phyloP scores from a whole-genome alignment of 495 filamentous ascomycete species.

The Copromyces sp. region DNA sequence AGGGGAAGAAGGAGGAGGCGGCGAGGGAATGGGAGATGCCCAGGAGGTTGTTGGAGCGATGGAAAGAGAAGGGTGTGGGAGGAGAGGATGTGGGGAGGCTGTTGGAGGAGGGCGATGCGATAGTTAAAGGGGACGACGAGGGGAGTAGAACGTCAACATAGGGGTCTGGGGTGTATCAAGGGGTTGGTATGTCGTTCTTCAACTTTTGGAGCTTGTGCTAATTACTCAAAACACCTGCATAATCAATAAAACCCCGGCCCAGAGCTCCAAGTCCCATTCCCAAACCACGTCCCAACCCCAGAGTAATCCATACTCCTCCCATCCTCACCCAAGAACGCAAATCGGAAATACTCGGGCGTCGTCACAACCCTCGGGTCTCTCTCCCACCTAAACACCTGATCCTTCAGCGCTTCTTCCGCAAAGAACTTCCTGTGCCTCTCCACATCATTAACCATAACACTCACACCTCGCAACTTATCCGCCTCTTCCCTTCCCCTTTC shows the following conservation, averaged over 20 bases:
- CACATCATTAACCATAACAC: slow-evolving; percentile 21
- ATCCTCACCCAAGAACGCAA: slow-evolving; percentile 8
- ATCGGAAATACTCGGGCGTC: slow-evolving; percentile 17
- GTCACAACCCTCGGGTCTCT: slow-evolving; percentile 2
- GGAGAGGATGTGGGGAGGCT: slow-evolving; percentile 37
- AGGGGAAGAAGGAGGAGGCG: slow-evolving; percentile 52
- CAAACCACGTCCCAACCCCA: slow-evolving; percentile 18
- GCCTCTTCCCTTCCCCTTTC: background rate
- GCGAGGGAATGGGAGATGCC: slow-evolving; percentile 49
- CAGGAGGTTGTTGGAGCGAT: slow-evolving; percentile 38
- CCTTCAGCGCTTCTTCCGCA: slow-evolving; percentile 6
- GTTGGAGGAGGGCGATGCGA: slow-evolving; percentile 43
- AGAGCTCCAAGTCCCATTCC: slow-evolving; percentile 18
- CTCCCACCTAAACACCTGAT: slow-evolving; percentile 14
- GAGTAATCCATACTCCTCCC: slow-evolving; percentile 13
- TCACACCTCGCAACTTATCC: slow-evolving; percentile 11
- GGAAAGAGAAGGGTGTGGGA: slow-evolving; percentile 42
- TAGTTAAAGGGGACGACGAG: slow-evolving; percentile 23
- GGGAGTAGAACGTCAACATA: background rate
- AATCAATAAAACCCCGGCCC: slow-evolving; percentile 13
- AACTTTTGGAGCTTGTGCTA: background rate
- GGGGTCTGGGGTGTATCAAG: background rate
- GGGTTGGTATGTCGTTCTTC: background rate
- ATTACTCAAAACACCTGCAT: background rate
- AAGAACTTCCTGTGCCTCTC: slow-evolving; percentile 20